Conservation (phyloP, 2,329 filamentous ascomycete species). For the Alternaria rosae region DNA sequence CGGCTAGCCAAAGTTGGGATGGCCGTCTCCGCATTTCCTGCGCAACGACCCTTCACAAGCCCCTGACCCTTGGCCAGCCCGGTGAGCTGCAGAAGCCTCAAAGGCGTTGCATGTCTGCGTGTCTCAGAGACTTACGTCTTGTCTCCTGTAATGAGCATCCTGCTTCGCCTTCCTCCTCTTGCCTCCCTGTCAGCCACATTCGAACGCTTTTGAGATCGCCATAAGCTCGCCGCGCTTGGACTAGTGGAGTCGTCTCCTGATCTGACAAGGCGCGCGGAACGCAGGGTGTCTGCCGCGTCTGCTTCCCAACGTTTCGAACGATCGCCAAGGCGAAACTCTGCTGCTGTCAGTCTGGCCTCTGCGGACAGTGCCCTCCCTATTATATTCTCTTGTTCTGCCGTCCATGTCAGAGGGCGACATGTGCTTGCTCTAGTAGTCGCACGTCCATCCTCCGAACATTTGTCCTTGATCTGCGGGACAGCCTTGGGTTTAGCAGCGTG, state of each 20-base stretch:
- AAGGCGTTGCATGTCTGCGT: conserved; percentile 49
- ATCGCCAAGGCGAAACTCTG: conserved; percentile 39
- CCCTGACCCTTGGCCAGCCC: conserved; percentile 50
- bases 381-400: conserved; percentile 36
- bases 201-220: conserved; percentile 27
- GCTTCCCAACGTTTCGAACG: conserved; percentile 43
- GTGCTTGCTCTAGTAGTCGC: conserved; percentile 46
- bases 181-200: conserved; percentile 30
- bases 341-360: conserved; percentile 34
- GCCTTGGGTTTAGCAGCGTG: conserved; percentile 43
- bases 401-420: conserved; percentile 47
- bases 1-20: conserved; percentile 48
- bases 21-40: conserved; percentile 52
- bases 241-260: conserved; percentile 27
- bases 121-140: conserved; percentile 41
- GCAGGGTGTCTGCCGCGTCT: conserved; percentile 37
- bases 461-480: conserved; percentile 40
- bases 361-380: conserved; percentile 26
- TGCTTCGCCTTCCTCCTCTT: conserved; percentile 35
- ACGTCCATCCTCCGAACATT: conserved; percentile 36
- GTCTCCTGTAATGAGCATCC: conserved; percentile 45
- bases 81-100: conserved; percentile 51
- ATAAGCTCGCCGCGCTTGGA: conserved; percentile 32
- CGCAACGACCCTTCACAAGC: conserved; percentile 49
- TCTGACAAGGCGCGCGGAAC: conserved; percentile 32